phyloP scores from a whole-genome alignment of 352 stramenopile genomes.

The Discostella stelligera region DNA sequence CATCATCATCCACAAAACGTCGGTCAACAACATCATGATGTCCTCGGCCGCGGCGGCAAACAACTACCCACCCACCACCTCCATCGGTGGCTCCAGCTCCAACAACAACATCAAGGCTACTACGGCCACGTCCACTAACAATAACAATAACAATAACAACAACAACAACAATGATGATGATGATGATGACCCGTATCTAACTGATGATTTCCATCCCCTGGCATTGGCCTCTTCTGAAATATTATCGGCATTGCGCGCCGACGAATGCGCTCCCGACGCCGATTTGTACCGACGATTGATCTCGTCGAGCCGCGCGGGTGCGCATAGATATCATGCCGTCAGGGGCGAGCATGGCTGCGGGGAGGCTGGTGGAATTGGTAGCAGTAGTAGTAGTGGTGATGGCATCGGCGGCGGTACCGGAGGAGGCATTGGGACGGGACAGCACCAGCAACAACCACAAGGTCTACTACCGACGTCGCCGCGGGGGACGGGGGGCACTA shows the following conservation, averaged over 20 bases:
- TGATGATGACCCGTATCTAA: slow-evolving; percentile 56
- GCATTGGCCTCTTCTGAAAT: slow-evolving; percentile 58
- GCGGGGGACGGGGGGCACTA: not conserved
- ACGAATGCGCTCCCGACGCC: slow-evolving; percentile 67
- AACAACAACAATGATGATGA: slow-evolving; percentile 3
- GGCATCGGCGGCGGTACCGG: slow-evolving; percentile 16
- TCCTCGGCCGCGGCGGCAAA: slow-evolving; percentile 4
- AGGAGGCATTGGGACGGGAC: not conserved
- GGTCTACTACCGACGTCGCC: slow-evolving; percentile 3
- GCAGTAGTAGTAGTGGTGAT: not conserved
- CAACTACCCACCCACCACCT: not conserved
- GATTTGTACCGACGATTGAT: slow-evolving; percentile 74
- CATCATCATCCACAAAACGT: no score
- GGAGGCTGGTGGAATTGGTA: not conserved
- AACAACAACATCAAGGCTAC: not conserved
- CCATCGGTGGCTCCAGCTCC: not conserved
- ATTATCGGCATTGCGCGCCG: slow-evolving; percentile 60
- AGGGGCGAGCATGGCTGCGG: slow-evolving; percentile 13
- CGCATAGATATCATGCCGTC: slow-evolving; percentile 20
- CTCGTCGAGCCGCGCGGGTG: not conserved
- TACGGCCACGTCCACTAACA: not conserved
- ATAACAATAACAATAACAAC: not conserved
- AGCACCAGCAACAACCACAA: not conserved
- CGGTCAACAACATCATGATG: slow-evolving; percentile 2
- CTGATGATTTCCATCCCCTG: slow-evolving; percentile 74